Evolutionary conservation across 2,329 filamentous ascomycete species (phyloP).

Genomic region (Colletotrichum lindemuthianum): DNA sequence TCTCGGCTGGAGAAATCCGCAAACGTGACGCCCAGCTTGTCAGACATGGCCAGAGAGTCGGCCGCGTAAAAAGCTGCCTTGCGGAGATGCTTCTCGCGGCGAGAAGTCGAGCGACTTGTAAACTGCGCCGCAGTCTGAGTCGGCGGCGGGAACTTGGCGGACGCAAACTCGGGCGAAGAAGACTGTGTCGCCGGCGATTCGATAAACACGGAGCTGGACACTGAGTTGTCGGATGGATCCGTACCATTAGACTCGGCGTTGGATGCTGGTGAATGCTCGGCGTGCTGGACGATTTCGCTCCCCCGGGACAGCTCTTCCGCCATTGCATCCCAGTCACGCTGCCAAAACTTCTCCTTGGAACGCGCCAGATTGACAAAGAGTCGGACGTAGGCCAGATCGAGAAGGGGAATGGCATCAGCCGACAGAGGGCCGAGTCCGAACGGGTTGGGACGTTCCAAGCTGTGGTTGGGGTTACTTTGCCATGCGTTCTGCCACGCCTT

Average conservation of each 20-base stretch:
- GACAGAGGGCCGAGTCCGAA: conserved; percentile 84
- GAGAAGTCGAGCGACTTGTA: conserved; percentile 63
- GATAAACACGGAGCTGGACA: conserved; percentile 56
- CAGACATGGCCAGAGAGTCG: conserved; percentile 88
- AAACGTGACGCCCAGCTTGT: conserved; percentile 86
- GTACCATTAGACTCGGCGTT: conserved; percentile 55
- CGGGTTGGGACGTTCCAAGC: conserved; percentile 84
- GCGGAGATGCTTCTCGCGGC: conserved; percentile 86
- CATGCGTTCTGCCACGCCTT: conserved; percentile 95
- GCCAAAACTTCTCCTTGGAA: conserved; percentile 94
- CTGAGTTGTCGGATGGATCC: conserved; percentile 59
- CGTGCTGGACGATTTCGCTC: conserved; percentile 78
- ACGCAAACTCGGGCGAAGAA: conserved; percentile 58
- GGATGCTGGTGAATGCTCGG: conserved; percentile 68
- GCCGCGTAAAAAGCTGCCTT: conserved; percentile 97
- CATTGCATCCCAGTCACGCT: conserved; percentile 92
- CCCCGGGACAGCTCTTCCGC: conserved; percentile 85
- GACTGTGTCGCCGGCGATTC: conserved; percentile 64
- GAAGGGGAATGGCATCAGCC: conserved; percentile 87
- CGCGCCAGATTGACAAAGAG: conserved; percentile 93
- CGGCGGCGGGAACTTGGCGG: conserved; percentile 47
- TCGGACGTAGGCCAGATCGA: conserved; percentile 92
- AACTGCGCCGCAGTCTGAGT: conserved; percentile 37
- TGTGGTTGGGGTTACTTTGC: conserved; percentile 87
- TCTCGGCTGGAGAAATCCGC: conserved; percentile 86